These are phyloP conservation scores for Silene vulgaris DNA, from an alignment of 179 eudicot species.

Conservation along the genomic window DNA sequence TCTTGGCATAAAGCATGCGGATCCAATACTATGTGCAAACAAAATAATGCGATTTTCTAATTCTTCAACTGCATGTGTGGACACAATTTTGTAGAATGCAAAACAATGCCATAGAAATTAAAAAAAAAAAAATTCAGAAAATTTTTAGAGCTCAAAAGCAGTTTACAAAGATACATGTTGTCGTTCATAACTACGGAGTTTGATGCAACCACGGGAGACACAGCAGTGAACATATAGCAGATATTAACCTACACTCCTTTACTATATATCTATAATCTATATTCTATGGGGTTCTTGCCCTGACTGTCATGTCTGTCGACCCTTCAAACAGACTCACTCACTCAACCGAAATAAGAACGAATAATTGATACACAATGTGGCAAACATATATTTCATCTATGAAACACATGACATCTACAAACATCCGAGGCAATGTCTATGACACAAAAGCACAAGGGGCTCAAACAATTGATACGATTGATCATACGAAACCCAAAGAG, in stretches of 20 bases:
- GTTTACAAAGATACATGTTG: neutral
- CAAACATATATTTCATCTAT: neutral
- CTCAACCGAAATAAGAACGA: neutral
- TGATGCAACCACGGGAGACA: neutral
- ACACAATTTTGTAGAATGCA: neutral
- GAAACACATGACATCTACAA: neutral
- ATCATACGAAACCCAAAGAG: neutral
- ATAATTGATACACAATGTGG: neutral
- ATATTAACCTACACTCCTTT: neutral
- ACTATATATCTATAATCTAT: neutral
- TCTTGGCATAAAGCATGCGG: neutral
- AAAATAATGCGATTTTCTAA: neutral
- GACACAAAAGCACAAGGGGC: neutral
- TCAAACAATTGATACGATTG: neutral
- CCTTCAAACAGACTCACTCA: neutral
- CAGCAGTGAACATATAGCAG: neutral
- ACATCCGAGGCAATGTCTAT: no score
- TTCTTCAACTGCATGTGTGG: neutral
- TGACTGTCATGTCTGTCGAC: neutral
- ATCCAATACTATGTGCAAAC: neutral
- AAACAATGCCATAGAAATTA: neutral
- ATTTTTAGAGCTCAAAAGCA: neutral
- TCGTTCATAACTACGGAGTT: neutral
- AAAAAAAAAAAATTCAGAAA: neutral
- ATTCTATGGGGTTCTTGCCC: neutral